Percentiles rank a stretch among this genome's conserved stretches.
Evolutionary conservation across 352 stramenopile genomes (phyloP).

Genomic region (Globisporangium nunn): DNA sequence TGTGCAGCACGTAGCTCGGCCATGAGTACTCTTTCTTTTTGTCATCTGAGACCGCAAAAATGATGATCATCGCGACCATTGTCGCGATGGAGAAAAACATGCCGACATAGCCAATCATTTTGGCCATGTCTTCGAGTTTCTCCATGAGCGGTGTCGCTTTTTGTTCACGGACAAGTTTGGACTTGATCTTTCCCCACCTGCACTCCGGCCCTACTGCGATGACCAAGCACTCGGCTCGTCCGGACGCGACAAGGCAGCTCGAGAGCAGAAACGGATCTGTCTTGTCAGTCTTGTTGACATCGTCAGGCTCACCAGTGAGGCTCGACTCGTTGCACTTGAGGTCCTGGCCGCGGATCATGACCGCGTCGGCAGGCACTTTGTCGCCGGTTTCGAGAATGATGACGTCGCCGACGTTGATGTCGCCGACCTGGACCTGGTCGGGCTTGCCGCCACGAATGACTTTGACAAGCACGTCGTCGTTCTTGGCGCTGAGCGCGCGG

Average conservation of each 20-base stretch:
- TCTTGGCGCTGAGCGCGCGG: constrained; percentile 75
- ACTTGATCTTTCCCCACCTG: constrained; percentile 89
- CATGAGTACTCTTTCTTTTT: constrained; percentile 62
- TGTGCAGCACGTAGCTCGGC: constrained; percentile 87
- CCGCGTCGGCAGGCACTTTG: constrained; percentile 91
- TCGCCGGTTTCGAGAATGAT: constrained; percentile 92
- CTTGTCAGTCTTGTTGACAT: constrained; percentile 76
- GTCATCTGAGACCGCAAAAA: constrained; percentile 55
- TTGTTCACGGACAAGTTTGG: constrained; percentile 84
- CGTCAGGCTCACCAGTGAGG: constrained; percentile 94
- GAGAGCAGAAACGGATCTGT: constrained; percentile 87
- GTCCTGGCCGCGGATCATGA: constrained; percentile 89
- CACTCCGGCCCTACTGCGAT: constrained; percentile 76
- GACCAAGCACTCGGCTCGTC: constrained; percentile 69
- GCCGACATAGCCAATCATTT: constrained; percentile 83
- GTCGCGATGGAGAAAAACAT: constrained; percentile 83
- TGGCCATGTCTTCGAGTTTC: constrained; percentile 90
- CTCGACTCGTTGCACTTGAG: constrained; percentile 94
- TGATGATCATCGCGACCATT: constrained; percentile 83
- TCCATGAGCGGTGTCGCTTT: constrained; percentile 89
- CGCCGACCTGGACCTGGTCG: constrained; percentile 59
- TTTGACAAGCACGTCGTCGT: constrained; percentile 84
- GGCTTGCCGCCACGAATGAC: constrained; percentile 63
- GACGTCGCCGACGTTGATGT: constrained; percentile 82
- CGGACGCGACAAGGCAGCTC: constrained; percentile 70